Evolutionary conservation across 1,139 yeast species (phyloP).

Genomic region (Scheffersomyces stambukii): DNA sequence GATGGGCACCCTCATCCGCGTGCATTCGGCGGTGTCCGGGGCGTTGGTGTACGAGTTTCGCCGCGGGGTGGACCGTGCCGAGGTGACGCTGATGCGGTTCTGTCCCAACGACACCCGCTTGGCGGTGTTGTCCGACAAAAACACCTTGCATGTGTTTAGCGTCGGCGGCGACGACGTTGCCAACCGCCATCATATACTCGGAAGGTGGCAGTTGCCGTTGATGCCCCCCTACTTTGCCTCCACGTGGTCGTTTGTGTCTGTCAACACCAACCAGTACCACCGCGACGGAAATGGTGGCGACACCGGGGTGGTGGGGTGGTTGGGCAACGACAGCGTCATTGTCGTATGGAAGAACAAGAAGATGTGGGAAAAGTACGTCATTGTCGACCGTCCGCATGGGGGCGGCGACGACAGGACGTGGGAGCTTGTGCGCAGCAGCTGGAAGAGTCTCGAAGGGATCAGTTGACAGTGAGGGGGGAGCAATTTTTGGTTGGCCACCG

Average conservation of each 20-base stretch:
- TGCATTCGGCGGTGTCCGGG: conserved; percentile 74
- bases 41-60: conserved; percentile 75
- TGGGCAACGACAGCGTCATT: conserved; percentile 60
- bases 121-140: conserved; percentile 86
- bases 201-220: conserved; percentile 55
- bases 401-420: no score
- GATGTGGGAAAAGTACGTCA: conserved; percentile 82
- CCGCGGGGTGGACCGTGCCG: conserved; percentile 83
- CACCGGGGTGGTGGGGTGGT: conserved; percentile 75
- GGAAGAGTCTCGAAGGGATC: no score
- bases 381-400: no score
- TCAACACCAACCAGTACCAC: conserved; percentile 54
- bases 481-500: no score
- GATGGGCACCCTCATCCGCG: conserved; percentile 79
- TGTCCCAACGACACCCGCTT: conserved; percentile 70
- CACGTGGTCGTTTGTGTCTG: conserved; percentile 84
- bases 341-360: conserved; percentile 69
- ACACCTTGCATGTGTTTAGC: conserved; percentile 81
- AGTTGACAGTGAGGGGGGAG: no score
- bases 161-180: conserved; percentile 18
- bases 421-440: conserved; percentile 77
- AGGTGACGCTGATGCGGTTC: conserved; percentile 77
- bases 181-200: conserved; percentile 67
- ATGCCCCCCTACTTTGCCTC: conserved; percentile 75
- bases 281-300: conserved; percentile 36